Base-by-base conservation (phyloP, 2,329 filamentous ascomycete species). In the Penicillium verrucosum region DNA sequence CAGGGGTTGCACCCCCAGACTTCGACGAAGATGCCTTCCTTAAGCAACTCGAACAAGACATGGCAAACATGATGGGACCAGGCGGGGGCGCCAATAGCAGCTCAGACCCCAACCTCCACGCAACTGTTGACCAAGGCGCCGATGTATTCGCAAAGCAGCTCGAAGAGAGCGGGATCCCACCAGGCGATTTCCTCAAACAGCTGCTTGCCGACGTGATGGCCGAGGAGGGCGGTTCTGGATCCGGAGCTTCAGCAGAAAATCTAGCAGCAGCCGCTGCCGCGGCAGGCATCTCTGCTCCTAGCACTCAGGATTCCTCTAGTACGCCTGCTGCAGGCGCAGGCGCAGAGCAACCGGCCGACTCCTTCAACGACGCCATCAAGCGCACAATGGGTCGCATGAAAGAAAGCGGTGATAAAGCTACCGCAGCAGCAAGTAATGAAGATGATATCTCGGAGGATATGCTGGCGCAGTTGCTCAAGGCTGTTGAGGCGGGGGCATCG, bases 381-480 rank as follows among this genome's bases (percentile, higher is more conserved):
- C 86, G 86, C 66, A 97, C 94, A 0, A 97, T 99, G 89, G 90
- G 95, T 75, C 89, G 94, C 47, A 96, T 99, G 91, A 89, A 95
- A 68, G 85, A 85, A 34, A 96, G 92, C 0, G 92, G 90, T 2
- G 87, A 93, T 40, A 88, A 92, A 64, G 92, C 92, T 4, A 92
- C 90, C 0, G 89, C 90, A 2, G 83, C 84, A 0, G 90, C 90
- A 0, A 85, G 53, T 48, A 58, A 87, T 14, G 69, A 73, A 0
- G 82, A 88, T 2, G 87, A 85, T 1, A 82, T 87, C 6, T 80
- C 82, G 6, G 87, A 96, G 62, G 92, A 97, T 71, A 85, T 97
- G 68, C 80, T 99, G 42, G 86, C 90, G n/a, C 89, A 97, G 72
- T 86, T 99, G 80, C 82, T 99, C 68, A 94, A 94, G 74, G 89